Percentiles rank a stretch among this genome's conserved stretches.
Evolutionary conservation across 495 filamentous ascomycete species (phyloP).

Genomic region (Aspergillus biplanus): DNA sequence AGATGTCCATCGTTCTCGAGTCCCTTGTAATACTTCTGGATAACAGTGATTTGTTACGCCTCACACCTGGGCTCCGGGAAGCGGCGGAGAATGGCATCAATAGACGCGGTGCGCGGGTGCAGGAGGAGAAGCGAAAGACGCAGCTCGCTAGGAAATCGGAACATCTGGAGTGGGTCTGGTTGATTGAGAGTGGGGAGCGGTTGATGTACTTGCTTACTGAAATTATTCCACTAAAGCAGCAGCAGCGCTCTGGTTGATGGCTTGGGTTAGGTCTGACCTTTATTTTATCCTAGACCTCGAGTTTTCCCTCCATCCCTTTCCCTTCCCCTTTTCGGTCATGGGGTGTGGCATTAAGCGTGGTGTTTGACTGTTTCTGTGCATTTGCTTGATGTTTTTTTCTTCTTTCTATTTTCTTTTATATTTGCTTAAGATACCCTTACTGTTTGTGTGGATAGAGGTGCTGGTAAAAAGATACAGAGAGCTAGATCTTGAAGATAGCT

Average conservation of each 20-base stretch:
- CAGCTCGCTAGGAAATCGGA: constrained; percentile 32
- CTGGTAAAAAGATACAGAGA: background rate
- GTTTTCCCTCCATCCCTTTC: background rate
- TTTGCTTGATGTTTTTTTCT: too few relatives aligned
- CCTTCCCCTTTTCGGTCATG: background rate
- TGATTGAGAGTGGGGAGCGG: constrained; percentile 47
- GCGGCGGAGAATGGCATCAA: constrained; percentile 66
- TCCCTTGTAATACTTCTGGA: constrained; percentile 65
- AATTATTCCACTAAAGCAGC: constrained; percentile 11
- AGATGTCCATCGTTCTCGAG: constrained; percentile 78
- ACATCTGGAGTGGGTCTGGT: constrained; percentile 41
- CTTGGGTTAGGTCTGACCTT: background rate
- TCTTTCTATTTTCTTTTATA: too few relatives aligned
- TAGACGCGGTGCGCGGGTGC: constrained; percentile 58
- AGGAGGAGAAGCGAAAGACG: constrained; percentile 47
- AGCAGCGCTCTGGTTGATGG: background rate
- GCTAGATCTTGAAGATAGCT: background rate
- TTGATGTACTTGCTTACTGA: constrained; percentile 43
- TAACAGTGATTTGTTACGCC: constrained; percentile 37
- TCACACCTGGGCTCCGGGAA: constrained; percentile 48
- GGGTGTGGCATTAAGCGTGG: too few relatives aligned
- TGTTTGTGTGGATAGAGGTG: background rate
- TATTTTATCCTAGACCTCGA: background rate
- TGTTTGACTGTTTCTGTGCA: too few relatives aligned
- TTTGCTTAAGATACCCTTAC: background rate